These are phyloP conservation scores for Scedosporium boydii DNA, from an alignment of 2,329 filamentous ascomycete species.

Conservation along the genomic window DNA sequence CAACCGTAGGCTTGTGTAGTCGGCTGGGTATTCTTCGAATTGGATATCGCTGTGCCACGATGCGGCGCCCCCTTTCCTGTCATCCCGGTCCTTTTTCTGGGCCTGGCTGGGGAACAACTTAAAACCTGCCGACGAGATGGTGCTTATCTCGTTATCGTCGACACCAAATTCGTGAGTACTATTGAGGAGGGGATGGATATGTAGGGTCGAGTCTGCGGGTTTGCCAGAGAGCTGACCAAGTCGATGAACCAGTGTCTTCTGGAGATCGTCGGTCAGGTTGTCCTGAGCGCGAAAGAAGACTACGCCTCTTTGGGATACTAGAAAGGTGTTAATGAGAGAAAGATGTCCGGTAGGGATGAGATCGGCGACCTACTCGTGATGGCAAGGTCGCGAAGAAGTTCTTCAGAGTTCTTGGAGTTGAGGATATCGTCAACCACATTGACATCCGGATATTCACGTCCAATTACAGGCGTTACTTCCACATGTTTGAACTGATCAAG, in stretches of 20 bases:
- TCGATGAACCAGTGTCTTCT: slow-evolving; percentile 49
- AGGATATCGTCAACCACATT: slow-evolving; percentile 40
- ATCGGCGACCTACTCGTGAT: slow-evolving; percentile 38
- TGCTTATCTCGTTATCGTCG: slow-evolving; percentile 45
- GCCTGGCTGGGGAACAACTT: slow-evolving; percentile 26
- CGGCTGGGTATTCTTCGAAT: slow-evolving; percentile 49
- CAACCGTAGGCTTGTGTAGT: slow-evolving; percentile 52
- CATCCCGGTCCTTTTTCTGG: slow-evolving; percentile 14
- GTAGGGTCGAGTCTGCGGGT: slow-evolving; percentile 45
- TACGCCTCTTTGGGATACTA: slow-evolving; percentile 53
- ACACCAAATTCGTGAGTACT: slow-evolving; percentile 41
- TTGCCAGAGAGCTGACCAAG: slow-evolving; percentile 52
- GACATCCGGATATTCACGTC: slow-evolving; percentile 39
- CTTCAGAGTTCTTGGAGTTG: slow-evolving; percentile 43
- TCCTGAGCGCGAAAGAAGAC: slow-evolving; percentile 56
- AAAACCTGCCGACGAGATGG: slow-evolving; percentile 43
- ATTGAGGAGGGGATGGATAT: slow-evolving; percentile 52
- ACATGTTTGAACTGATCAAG: slow-evolving; percentile 33
- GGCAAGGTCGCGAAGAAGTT: slow-evolving; percentile 48
- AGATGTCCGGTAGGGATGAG: not conserved
- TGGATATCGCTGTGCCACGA: slow-evolving; percentile 46
- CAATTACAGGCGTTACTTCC: slow-evolving; percentile 46
- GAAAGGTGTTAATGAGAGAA: not conserved
- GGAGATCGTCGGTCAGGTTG: slow-evolving; percentile 45
- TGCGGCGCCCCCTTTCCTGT: slow-evolving; percentile 21